Conservation (phyloP, 768 basidiomycete genomes). For the Sarcomyxa edulis region DNA sequence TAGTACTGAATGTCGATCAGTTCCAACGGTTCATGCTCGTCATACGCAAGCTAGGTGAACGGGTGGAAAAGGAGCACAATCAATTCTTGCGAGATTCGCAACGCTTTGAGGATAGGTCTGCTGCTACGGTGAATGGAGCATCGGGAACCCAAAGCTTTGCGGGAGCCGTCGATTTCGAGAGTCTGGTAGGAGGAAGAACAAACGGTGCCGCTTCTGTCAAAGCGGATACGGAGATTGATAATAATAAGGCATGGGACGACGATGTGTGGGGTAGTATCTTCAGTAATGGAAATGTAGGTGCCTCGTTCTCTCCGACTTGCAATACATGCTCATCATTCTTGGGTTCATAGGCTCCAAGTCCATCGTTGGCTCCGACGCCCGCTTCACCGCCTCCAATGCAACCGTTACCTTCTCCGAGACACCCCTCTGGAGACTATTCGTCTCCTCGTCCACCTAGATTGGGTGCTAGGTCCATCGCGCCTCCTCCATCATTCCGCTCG, state of each 20-base stretch:
- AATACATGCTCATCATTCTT: slow-evolving; percentile 5
- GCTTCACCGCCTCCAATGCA: slow-evolving; percentile 4
- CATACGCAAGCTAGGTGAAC: slow-evolving; percentile 69
- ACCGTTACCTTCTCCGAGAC: slow-evolving; percentile 7
- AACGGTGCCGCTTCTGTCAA: slow-evolving; percentile 36
- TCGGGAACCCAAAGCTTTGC: slow-evolving; percentile 26
- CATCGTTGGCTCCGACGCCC: slow-evolving; percentile 18
- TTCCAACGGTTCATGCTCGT: slow-evolving; percentile 91
- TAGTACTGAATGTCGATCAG: slow-evolving; percentile 79
- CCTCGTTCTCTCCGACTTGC: too few species aligned
- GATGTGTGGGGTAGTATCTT: slow-evolving; percentile 85
- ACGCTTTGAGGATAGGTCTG: slow-evolving; percentile 76
- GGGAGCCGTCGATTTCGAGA: slow-evolving; percentile 80
- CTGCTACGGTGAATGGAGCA: slow-evolving; percentile 38
- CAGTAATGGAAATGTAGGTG: slow-evolving; percentile 24
- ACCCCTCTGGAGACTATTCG: slow-evolving; percentile 31
- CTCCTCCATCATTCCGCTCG: too few species aligned
- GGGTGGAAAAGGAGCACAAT: slow-evolving; percentile 90
- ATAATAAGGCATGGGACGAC: slow-evolving; percentile 61
- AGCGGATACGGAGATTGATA: slow-evolving; percentile 34
- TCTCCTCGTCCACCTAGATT: slow-evolving; percentile 27
- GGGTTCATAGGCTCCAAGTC: slow-evolving; percentile 17
- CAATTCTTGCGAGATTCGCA: slow-evolving; percentile 93
- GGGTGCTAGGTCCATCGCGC: slow-evolving; percentile 29
- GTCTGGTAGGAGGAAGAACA: slow-evolving; percentile 66